phyloP scores from a whole-genome alignment of 768 basidiomycete species.

The Mycena kentingensis region DNA sequence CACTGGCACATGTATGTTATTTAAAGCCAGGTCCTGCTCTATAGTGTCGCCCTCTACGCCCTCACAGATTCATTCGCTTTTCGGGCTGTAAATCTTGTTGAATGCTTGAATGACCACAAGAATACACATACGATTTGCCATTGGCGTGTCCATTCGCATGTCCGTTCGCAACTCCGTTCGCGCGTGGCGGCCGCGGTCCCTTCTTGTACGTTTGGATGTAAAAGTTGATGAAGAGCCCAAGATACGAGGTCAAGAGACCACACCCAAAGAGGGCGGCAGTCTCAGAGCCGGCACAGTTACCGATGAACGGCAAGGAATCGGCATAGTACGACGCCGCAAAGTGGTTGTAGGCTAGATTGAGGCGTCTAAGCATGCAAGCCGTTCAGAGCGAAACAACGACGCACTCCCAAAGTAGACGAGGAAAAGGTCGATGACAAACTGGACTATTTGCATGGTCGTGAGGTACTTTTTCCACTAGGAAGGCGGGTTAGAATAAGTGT shows the following conservation, averaged over 20 bases:
- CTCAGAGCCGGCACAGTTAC: conserved; percentile 88
- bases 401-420: conserved; percentile 93
- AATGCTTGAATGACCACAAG: neutral
- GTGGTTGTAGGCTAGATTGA: conserved; percentile 70
- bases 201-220: conserved; percentile 86
- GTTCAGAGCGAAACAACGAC: conserved; percentile 39
- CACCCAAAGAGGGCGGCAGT: conserved; percentile 88
- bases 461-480: conserved; percentile 99
- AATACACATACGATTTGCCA: conserved; percentile 33
- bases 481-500: conserved; percentile 6
- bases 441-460: conserved; percentile 93
- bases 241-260: conserved; percentile 83
- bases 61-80: conserved; percentile 10
- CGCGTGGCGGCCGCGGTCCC: conserved; percentile 37
- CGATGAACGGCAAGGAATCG: conserved; percentile 62
- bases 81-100: conserved; percentile 28
- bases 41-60: neutral
- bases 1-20: neutral
- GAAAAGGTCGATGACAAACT: conserved; percentile 91
- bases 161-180: conserved; percentile 49
- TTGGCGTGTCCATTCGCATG: conserved; percentile 42
- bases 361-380: conserved; percentile 7
- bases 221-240: conserved; percentile 95
- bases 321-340: conserved; percentile 68
- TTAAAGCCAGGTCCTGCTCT: neutral